Base-by-base conservation (phyloP, 192 early-diverging fungal species). In the Gigaspora rosea region DNA sequence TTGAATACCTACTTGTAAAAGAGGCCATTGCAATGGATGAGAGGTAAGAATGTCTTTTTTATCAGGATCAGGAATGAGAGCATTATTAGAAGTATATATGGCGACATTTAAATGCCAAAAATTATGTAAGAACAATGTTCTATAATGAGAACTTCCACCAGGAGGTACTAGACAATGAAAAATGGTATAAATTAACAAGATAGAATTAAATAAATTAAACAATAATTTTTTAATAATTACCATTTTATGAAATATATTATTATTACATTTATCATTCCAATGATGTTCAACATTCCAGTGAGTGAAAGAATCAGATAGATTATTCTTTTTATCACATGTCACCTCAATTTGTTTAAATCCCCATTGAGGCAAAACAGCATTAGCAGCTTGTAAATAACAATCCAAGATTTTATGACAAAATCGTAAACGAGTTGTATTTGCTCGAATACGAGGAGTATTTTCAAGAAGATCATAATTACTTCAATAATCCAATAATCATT, bases 21-120 rank as follows among this genome's bases (percentile, higher is more conserved):
- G 80, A 33, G 96, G 98, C 96, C 97, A 99, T 68, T 98, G 92
- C 49, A 80, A 86, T 0, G 98, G 96, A 48, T 80, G 67, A 13
- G 95, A 97, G 11, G 93, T 89, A 2, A 99, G 78, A 0, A 78
- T 73, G 78, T 97, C 96, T 77, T 94, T 89, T 83, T 96, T 97
- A 83, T 98, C 94, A 18, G 91, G 92, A 80, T 98, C 94, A 0
- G 95, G 95, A 50, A 94, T 87, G 73, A 99, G 82, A 10, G 95
- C 96, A 79, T 98, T 99, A 88, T 99, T 99, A 18, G 92, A 92
- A 2, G 91, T 92, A 91, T 94, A 96, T 96, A 99, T 99, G 18
- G 92, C 95, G 13, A 94, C 89, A 78, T 98, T 98, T 73, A 98
- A 84, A 73, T 95, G 94, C 71, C 90, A 85, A 82, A 98, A 94